Evolutionary conservation across 2,329 filamentous ascomycete genomes (phyloP).

Genomic region (Penicillium paneum): DNA sequence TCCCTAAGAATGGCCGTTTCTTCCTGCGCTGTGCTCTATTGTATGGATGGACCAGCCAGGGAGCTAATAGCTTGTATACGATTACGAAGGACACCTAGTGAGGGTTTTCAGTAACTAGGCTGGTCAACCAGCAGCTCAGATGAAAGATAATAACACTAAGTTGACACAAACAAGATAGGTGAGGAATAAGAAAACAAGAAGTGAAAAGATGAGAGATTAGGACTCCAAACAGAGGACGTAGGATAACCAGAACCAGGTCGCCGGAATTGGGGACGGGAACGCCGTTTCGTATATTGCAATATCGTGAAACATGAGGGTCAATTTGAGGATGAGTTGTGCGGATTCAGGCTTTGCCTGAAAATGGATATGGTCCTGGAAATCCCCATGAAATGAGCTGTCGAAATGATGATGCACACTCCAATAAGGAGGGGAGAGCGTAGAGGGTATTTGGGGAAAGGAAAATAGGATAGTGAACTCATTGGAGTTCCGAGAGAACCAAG

Average conservation of each 20-base stretch:
- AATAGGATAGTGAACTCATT: neutral
- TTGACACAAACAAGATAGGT: constrained; percentile 8
- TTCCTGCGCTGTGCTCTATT: neutral
- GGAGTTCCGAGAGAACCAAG: neutral
- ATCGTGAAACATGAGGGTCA: constrained; percentile 28
- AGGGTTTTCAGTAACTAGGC: neutral
- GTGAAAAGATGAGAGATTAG: constrained; percentile 1
- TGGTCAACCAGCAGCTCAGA: neutral
- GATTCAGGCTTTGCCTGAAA: constrained; percentile 8
- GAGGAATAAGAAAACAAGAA: constrained; percentile 11
- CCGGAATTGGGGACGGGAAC: constrained; percentile 16
- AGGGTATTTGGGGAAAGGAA: constrained; percentile 2
- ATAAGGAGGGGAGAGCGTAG: neutral
- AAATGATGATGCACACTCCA: neutral
- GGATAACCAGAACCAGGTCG: constrained; percentile 10
- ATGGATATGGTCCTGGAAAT: neutral
- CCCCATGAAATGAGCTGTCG: neutral
- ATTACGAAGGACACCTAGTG: neutral
- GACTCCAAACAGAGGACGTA: constrained; percentile 2
- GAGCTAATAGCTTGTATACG: neutral
- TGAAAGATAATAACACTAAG: constrained; percentile 1
- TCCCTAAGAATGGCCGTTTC: neutral
- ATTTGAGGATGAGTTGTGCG: constrained; percentile 13
- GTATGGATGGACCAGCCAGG: neutral
- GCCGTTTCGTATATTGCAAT: constrained; percentile 22